Conservation (phyloP, 78 protist genomes). For the slime mould (Dictyostelium discoideum) region dicty_2.7 NC_007088.5:1098501-1099000, state of each 20-base stretch:
- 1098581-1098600: background rate
- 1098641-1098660: background rate
- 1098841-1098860: background rate
- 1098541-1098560: background rate
- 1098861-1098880: background rate
- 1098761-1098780: background rate
- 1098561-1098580: background rate
- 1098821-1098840: background rate
- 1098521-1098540: background rate
- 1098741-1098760: background rate
- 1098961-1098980: too few relatives aligned
- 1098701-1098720: background rate
- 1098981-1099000: too few relatives aligned
- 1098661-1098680: slow-evolving; percentile 4
- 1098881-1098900: background rate
- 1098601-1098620: background rate
- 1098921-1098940: too few relatives aligned
- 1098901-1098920: background rate
- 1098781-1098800: too few relatives aligned
- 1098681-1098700: slow-evolving; percentile 1
- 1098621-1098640: background rate
- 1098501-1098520: background rate
- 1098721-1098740: slow-evolving; percentile 1
- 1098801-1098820: too few relatives aligned
- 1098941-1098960: too few relatives aligned